These are phyloP conservation scores for Cyphellophora europaea DNA, from an alignment of 2,329 filamentous ascomycete genomes.

Conservation along the genomic window DNA sequence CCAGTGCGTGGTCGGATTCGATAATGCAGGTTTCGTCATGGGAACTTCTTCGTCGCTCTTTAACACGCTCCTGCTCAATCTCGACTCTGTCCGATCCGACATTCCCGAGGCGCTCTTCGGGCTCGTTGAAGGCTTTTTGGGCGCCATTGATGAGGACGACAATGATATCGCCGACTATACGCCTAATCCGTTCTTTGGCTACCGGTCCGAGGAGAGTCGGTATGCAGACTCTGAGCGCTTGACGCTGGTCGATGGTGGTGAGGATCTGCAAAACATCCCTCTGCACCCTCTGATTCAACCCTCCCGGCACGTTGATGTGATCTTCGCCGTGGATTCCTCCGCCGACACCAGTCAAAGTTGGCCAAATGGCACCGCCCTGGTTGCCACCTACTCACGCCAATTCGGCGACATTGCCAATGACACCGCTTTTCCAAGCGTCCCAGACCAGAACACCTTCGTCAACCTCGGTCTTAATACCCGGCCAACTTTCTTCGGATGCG, in stretches of 20 bases:
- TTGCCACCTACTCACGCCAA: slow-evolving; percentile 64
- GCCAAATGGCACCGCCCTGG: slow-evolving; percentile 68
- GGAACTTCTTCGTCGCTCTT: slow-evolving; percentile 79
- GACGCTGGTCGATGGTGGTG: slow-evolving; percentile 68
- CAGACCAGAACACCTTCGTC: slow-evolving; percentile 67
- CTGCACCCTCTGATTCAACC: slow-evolving; percentile 69
- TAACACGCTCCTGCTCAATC: slow-evolving; percentile 62
- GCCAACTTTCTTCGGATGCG: slow-evolving; percentile 75
- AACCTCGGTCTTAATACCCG: slow-evolving; percentile 65
- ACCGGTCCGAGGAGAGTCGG: slow-evolving; percentile 49
- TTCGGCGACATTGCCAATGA: slow-evolving; percentile 51
- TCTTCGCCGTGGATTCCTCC: slow-evolving; percentile 71
- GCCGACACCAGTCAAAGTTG: slow-evolving; percentile 61
- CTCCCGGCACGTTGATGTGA: slow-evolving; percentile 62
- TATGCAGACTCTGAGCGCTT: slow-evolving; percentile 47
- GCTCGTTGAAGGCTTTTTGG: slow-evolving; percentile 29
- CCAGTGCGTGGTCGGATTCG: slow-evolving; percentile 66
- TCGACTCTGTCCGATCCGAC: slow-evolving; percentile 45
- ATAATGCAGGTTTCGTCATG: slow-evolving; percentile 75
- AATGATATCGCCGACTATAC: slow-evolving; percentile 66
- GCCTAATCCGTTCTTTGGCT: slow-evolving; percentile 68
- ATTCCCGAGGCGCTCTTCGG: slow-evolving; percentile 43
- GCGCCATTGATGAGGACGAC: slow-evolving; percentile 50
- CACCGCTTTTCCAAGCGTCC: slow-evolving; percentile 62
- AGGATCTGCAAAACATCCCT: slow-evolving; percentile 71